Base-by-base conservation (phyloP, 805 yeast species). In the Komagataella populi region DNA sequence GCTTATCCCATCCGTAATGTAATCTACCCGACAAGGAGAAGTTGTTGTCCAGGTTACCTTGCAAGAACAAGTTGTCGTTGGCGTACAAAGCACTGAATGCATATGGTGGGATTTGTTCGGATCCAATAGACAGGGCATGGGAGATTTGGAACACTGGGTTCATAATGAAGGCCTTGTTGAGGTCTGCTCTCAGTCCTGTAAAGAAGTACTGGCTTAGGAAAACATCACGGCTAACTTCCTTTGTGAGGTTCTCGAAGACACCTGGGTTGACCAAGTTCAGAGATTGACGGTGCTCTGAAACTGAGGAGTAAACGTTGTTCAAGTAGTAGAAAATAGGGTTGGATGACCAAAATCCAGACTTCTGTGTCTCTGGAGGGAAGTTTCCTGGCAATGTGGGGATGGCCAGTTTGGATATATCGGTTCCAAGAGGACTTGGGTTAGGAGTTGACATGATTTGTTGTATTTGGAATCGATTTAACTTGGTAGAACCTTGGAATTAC, bases 111-210 rank as follows among this genome's bases (percentile, higher is more conserved):
- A 87, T 74, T 48, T 80, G 78, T 57, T 83, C 81, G 52, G 95
- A 84, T 49, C 98, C 98, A 58, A 87, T 74, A 45, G 95, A 77
- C 64, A 93, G 84, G 54, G 96, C 84, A 67, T 93, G 99, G 56
- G 96, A 84, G 53, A 95, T 86, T 76, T 93, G 98, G 84, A 93
- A 93, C 53, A 87, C 90, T 53, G 99, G 99, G 70, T 82, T 83
- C 77, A 90, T 77, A 56, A 85, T 72, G 64, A 93, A 88, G 12
- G 90, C 87, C 76, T 91, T 91, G 72, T 87, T 86, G 61, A 93
- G 78, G 69, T 93, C 99, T 53, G 98, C 99, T 67, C 96, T 85
- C 63, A 93, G 77, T 54, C 99, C 99, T 45, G 96, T 84, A 77
- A 91, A 91, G 69, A 84, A 82, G 72, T 87, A 86, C 65, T 89